phyloP scores from a whole-genome alignment of 352 stramenopile genomes.

The Lagenidium sp. region DNA sequence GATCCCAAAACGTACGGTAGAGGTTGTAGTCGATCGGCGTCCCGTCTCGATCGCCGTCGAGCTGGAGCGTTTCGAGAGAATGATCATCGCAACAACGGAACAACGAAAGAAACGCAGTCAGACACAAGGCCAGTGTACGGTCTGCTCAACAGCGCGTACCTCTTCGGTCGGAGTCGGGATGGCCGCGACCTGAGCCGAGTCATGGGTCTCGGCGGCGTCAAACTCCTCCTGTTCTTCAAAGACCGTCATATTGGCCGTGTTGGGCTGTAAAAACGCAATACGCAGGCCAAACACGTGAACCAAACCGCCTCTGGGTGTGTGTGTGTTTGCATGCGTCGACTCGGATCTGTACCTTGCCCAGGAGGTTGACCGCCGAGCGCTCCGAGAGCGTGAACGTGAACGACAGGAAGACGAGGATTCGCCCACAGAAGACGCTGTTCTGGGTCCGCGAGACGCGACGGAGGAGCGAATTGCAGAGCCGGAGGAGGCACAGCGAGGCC shows the following conservation, averaged over 20 bases:
- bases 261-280: slow-evolving; percentile 37
- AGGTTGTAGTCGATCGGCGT: slow-evolving; percentile 85
- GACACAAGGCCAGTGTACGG: background rate
- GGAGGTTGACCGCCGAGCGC: slow-evolving; percentile 76
- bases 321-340: background rate
- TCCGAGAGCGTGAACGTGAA: slow-evolving; percentile 82
- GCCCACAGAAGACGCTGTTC: slow-evolving; percentile 86
- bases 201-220: slow-evolving; percentile 41
- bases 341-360: slow-evolving; percentile 35
- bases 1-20: slow-evolving; percentile 87
- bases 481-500: slow-evolving; percentile 67
- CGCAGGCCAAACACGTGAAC: too few species aligned
- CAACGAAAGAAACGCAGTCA: background rate
- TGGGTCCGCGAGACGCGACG: slow-evolving; percentile 82
- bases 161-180: background rate
- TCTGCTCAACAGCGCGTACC: background rate
- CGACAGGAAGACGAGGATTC: slow-evolving; percentile 82
- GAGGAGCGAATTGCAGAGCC: slow-evolving; percentile 80
- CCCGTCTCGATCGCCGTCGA: slow-evolving; percentile 32
- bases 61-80: too few species aligned
- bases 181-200: slow-evolving; percentile 8
- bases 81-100: too few species aligned
- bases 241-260: slow-evolving; percentile 66
- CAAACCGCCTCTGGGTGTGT: too few species aligned
- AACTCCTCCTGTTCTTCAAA: slow-evolving; percentile 80